phyloP scores from a whole-genome alignment of 371 early-diverging fungal species.

The Funneliformis caledonium region DNA sequence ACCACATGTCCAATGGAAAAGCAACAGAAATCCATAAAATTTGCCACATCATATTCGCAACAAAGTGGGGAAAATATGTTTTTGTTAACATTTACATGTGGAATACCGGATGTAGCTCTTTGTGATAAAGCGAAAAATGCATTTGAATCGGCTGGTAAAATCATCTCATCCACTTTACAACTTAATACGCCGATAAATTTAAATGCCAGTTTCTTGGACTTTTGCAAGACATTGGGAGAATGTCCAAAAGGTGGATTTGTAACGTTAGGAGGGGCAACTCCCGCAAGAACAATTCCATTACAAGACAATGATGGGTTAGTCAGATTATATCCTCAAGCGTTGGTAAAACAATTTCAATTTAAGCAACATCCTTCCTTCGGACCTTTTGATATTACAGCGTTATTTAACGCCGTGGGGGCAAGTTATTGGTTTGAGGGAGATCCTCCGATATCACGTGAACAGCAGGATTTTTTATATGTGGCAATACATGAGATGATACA shows the following conservation, averaged over 20 bases:
- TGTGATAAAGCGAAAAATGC: conserved; percentile 49
- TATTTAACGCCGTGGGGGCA: conserved; percentile 43
- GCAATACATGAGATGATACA: conserved; percentile 67
- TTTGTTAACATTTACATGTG: conserved; percentile 9
- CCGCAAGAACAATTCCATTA: conserved; percentile 57
- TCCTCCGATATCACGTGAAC: conserved; percentile 49
- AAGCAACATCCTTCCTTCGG: conserved; percentile 17
- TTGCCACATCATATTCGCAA: neutral
- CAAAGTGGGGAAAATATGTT: conserved; percentile 1
- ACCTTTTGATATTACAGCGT: conserved; percentile 31
- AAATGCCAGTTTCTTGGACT: conserved; percentile 58
- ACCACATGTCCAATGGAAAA: neutral
- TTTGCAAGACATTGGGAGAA: conserved; percentile 52
- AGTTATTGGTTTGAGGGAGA: conserved; percentile 57
- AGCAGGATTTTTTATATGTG: conserved; percentile 64
- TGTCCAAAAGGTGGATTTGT: conserved; percentile 40
- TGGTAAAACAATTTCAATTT: conserved; percentile 61
- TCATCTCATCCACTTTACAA: conserved; percentile 50
- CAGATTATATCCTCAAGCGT: conserved; percentile 69
- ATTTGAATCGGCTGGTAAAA: conserved; percentile 47
- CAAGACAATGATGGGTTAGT: conserved; percentile 54
- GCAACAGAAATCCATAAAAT: neutral
- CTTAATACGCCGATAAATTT: conserved; percentile 55
- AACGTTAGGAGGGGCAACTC: conserved; percentile 41
- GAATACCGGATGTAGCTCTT: neutral